These are phyloP conservation scores for Bipolaris gigantea DNA, from an alignment of 2,329 filamentous ascomycete genomes.

Conservation along the genomic window DNA sequence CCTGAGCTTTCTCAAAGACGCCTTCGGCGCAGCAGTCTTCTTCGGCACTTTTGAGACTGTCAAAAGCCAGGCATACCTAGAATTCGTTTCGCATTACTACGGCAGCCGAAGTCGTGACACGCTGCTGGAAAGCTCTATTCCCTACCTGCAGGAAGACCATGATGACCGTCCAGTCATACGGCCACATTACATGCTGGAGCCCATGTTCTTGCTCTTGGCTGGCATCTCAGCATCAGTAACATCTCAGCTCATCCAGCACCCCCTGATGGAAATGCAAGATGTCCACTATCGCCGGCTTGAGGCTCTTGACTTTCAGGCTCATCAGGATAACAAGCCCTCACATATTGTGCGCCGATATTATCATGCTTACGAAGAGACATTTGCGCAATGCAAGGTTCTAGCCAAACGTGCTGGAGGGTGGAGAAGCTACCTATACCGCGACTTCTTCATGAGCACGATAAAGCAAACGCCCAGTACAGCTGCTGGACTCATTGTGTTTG, in stretches of 20 bases:
- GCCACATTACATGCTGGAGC: slow-evolving; percentile 76
- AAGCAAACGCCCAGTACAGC: slow-evolving; percentile 76
- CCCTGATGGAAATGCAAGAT: slow-evolving; percentile 69
- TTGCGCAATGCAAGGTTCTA: slow-evolving; percentile 60
- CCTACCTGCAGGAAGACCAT: slow-evolving; percentile 25
- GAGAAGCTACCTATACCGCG: slow-evolving; percentile 67
- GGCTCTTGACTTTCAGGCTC: slow-evolving; percentile 65
- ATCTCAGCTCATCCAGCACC: slow-evolving; percentile 72
- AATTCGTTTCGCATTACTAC: slow-evolving; percentile 72
- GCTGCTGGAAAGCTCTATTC: slow-evolving; percentile 26
- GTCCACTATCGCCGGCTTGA: slow-evolving; percentile 74
- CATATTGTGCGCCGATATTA: slow-evolving; percentile 64
- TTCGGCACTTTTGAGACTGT: slow-evolving; percentile 76
- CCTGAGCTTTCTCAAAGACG: slow-evolving; percentile 69
- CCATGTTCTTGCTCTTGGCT: slow-evolving; percentile 69
- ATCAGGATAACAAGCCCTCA: slow-evolving; percentile 34
- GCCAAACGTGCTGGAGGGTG: slow-evolving; percentile 62
- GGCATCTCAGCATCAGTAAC: slow-evolving; percentile 69
- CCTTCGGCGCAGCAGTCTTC: slow-evolving; percentile 69
- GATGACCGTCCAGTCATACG: slow-evolving; percentile 58
- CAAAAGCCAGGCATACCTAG: slow-evolving; percentile 73
- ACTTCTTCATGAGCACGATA: slow-evolving; percentile 72
- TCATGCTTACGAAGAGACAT: slow-evolving; percentile 70
- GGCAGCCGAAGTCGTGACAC: slow-evolving; percentile 42
- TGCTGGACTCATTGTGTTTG: slow-evolving; percentile 77